These are phyloP conservation scores for Colletotrichum liriopes DNA, from an alignment of 2,329 filamentous ascomycete species.

Conservation along the genomic window DNA sequence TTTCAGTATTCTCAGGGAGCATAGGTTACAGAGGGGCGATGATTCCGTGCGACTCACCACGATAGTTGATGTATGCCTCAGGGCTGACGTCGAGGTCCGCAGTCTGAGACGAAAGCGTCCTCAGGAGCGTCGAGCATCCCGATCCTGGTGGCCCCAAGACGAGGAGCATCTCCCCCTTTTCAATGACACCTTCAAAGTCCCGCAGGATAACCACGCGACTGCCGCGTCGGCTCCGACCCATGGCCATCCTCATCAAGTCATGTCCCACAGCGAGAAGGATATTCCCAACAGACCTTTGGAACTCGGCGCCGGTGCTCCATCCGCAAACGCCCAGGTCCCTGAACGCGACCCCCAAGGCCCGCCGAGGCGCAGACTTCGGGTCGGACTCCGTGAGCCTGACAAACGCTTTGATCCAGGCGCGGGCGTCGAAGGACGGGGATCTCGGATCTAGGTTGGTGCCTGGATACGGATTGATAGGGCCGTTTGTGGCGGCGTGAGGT, in stretches of 20 bases:
- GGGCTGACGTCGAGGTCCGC: constrained; percentile 45
- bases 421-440: constrained; percentile 47
- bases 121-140: constrained; percentile 78
- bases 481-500: constrained; percentile 3
- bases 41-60: not conserved
- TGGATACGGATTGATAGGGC: constrained; percentile 11
- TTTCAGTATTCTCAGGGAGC: too few species aligned
- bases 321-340: constrained; percentile 47
- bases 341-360: constrained; percentile 49
- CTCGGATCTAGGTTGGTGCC: constrained; percentile 45
- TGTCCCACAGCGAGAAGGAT: constrained; percentile 17
- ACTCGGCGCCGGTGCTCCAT: constrained; percentile 44
- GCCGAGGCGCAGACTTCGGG: constrained; percentile 43
- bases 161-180: constrained; percentile 68
- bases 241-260: not conserved
- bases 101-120: constrained; percentile 57
- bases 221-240: not conserved
- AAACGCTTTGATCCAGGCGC: constrained; percentile 47
- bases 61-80: constrained; percentile 44
- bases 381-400: constrained; percentile 48
- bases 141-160: constrained; percentile 68
- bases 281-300: constrained; percentile 46
- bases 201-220: constrained; percentile 47
- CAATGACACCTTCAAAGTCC: constrained; percentile 48
- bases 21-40: too few species aligned